Evolutionary conservation across 306 rosid genomes (phyloP).

Genomic region (Lagenaria siceraria): DNA sequence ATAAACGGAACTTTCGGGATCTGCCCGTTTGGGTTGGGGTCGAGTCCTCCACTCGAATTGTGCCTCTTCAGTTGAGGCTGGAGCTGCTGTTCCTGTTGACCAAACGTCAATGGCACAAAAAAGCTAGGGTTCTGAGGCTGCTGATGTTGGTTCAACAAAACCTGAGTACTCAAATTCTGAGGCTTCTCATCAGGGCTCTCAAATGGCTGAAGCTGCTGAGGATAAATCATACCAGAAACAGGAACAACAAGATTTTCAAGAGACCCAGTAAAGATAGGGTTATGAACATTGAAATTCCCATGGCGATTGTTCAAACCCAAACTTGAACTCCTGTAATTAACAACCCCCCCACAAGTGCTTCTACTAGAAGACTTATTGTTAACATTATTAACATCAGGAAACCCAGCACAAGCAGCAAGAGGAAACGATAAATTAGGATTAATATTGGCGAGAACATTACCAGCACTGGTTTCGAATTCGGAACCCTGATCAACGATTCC

Average conservation of each 20-base stretch:
- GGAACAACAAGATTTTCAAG: constrained; percentile 9
- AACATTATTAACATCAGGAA: constrained; percentile 14
- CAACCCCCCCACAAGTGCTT: constrained; percentile 12
- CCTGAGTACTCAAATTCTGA: constrained; percentile 21
- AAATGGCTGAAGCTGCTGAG: constrained; percentile 9
- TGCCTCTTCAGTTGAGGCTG: constrained; percentile 29
- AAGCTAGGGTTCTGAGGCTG: constrained; percentile 19
- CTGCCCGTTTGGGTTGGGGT: constrained; percentile 7
- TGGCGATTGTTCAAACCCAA: constrained; percentile 11
- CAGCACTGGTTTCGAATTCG: constrained; percentile 9
- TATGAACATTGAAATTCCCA: constrained; percentile 10
- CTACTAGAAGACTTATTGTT: background rate
- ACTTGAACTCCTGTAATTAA: constrained; percentile 15
- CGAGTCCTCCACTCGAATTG: constrained; percentile 15
- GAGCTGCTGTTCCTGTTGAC: constrained; percentile 20
- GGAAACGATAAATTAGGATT: constrained; percentile 11
- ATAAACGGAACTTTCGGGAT: constrained; percentile 21
- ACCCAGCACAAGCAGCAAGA: constrained; percentile 7
- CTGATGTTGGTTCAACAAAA: constrained; percentile 18
- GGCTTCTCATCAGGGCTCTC: constrained; percentile 26
- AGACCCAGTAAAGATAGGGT: constrained; percentile 14
- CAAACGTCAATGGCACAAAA: constrained; percentile 16
- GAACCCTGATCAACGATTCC: constrained; percentile 27
- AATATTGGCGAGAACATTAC: constrained; percentile 4
- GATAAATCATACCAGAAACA: constrained; percentile 13